phyloP scores from a whole-genome alignment of 169 alveolate genomes.

The Plasmodium cynomolgi region DNA sequence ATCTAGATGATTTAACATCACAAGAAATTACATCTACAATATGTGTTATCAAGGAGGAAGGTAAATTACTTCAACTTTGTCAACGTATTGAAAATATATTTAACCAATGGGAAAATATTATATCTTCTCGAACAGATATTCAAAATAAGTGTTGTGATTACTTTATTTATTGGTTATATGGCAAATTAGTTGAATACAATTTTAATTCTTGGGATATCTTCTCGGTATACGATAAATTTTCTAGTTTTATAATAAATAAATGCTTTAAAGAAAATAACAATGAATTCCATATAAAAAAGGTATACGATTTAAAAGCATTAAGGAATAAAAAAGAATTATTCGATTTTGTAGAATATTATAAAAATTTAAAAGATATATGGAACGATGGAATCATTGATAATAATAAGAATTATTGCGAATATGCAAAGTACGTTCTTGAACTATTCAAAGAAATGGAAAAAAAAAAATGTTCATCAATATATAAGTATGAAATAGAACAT shows the following conservation, averaged over 20 bases:
- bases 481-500: background rate
- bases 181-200: background rate
- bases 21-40: no score
- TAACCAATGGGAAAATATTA: no score
- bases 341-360: background rate
- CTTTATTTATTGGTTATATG: background rate
- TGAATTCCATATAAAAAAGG: background rate
- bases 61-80: no score
- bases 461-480: background rate
- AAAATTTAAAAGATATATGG: background rate
- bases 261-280: background rate
- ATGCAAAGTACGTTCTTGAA: background rate
- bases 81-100: no score
- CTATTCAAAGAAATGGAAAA: background rate
- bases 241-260: background rate
- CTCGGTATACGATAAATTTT: background rate
- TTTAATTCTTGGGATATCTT: background rate
- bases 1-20: no score
- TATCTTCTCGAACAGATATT: no score
- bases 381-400: background rate
- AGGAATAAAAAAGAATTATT: no score
- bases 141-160: no score
- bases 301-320: background rate
- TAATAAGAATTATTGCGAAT: background rate
- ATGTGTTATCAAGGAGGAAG: no score